phyloP scores from a whole-genome alignment of 192 early-diverging fungal genomes.

The Entophlyctis luteolus region DNA sequence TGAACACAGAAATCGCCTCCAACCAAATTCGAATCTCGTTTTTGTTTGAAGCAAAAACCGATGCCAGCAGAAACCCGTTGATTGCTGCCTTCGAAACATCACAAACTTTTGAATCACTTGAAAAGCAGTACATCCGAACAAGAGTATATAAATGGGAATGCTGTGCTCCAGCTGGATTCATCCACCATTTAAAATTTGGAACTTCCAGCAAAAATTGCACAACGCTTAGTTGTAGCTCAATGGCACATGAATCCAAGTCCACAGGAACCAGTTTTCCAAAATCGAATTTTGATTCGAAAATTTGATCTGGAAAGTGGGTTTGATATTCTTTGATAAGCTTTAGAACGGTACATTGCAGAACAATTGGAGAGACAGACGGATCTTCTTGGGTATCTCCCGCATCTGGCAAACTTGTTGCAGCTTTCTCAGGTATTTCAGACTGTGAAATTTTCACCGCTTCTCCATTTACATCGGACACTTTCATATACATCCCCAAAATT shows the following conservation, averaged over 20 bases:
- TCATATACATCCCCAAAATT: slow-evolving; percentile 45
- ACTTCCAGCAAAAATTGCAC: slow-evolving; percentile 59
- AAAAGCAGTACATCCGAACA: slow-evolving; percentile 3
- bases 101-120: background rate
- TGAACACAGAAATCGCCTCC: slow-evolving; percentile 44
- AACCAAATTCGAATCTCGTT: slow-evolving; percentile 59
- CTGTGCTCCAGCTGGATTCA: slow-evolving; percentile 19
- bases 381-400: slow-evolving; percentile 37
- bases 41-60: slow-evolving; percentile 55
- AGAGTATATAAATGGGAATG: slow-evolving; percentile 20
- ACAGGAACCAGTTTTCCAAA: slow-evolving; percentile 67
- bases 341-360: slow-evolving; percentile 54
- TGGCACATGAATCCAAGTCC: slow-evolving; percentile 38
- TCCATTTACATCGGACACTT: slow-evolving; percentile 26
- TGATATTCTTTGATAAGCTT: slow-evolving; percentile 66
- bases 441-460: slow-evolving; percentile 13
- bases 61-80: slow-evolving; percentile 47
- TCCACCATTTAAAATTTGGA: slow-evolving; percentile 70
- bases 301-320: slow-evolving; percentile 55
- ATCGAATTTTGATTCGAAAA: slow-evolving; percentile 71
- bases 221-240: slow-evolving; percentile 46
- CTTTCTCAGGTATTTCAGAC: background rate
- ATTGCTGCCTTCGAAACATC: slow-evolving; percentile 27
- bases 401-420: background rate
- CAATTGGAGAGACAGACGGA: slow-evolving; percentile 36